Evolutionary conservation across 1,284 basidiomycete genomes (phyloP).

Genomic region (Heterobasidion parviporum): DNA sequence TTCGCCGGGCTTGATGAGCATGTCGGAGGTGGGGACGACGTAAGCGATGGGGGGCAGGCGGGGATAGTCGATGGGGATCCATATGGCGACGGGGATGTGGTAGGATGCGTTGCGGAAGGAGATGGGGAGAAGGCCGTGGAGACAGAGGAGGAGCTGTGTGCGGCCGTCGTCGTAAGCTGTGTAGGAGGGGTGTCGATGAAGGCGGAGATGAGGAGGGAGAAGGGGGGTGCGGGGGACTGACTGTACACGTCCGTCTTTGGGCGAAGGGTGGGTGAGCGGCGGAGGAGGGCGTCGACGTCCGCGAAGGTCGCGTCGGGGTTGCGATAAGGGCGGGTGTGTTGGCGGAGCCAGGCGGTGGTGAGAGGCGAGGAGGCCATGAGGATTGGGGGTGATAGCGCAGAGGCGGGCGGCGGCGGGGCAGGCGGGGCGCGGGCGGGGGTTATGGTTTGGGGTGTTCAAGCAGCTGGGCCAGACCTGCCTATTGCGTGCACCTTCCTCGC

Average conservation of each 20-base stretch:
- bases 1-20: slow-evolving; percentile 78
- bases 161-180: slow-evolving; percentile 92
- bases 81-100: slow-evolving; percentile 90
- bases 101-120: slow-evolving; percentile 72
- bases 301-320: slow-evolving; percentile 42
- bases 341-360: slow-evolving; percentile 52
- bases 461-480: slow-evolving; percentile 7
- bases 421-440: neutral
- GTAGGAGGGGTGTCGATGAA: slow-evolving; percentile 11
- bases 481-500: neutral
- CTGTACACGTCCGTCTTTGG: slow-evolving; percentile 94
- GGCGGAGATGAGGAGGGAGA: slow-evolving; percentile 4
- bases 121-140: slow-evolving; percentile 91
- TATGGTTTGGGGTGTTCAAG: neutral
- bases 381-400: no score
- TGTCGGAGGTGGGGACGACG: slow-evolving; percentile 89
- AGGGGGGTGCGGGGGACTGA: slow-evolving; percentile 27
- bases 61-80: slow-evolving; percentile 83
- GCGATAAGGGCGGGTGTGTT: slow-evolving; percentile 60
- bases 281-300: slow-evolving; percentile 64
- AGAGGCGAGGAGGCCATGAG: neutral
- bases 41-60: slow-evolving; percentile 80
- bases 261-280: slow-evolving; percentile 55
- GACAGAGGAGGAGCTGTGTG: slow-evolving; percentile 80
- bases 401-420: neutral